Base-by-base conservation (phyloP, 306 rosid genomes). In the Begonia fuchsioides region DNA sequence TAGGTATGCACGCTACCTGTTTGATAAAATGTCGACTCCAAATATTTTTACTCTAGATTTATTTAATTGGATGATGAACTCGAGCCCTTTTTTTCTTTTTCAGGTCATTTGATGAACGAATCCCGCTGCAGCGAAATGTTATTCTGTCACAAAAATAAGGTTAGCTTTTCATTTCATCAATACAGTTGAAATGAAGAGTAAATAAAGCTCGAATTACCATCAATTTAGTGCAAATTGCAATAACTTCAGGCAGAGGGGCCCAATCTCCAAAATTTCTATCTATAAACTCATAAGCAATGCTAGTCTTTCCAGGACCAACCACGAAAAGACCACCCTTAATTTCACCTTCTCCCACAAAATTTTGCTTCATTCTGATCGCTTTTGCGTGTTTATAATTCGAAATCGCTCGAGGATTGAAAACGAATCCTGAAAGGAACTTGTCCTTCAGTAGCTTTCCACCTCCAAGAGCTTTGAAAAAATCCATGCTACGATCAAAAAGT, bases 201-300 rank as follows among this genome's bases (percentile, higher is more conserved):
- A 41, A n/a, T 41, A 13, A 41, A 43, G 62, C 12, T 55, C 59
- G 5, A 39, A 8, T 68, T 75, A 83, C 86, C 86, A 73, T 77
- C 70, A 87, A 38, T 52, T 73, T 79, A 35, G 68, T 68, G 55
- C 93, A 87, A 50, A 80, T 78, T 44, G 80, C 83, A 16, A 78
- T 71, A 54, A 83, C 79, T 87, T 87, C 96, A 59, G 83, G 74
- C 32, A 60, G 5, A 39, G 96, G 96, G 13, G 94, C 83, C 94
- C 96, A 83, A 66, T 87, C 94, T 38, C 96, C 96, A 39, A 87
- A 87, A 56, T 87, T 87, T 53, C 94, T 78, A 74, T 80, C 94
- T 17, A 83, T 76, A 66, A 87, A 87, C 77, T 83, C 86, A 61
- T 83, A 87, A 43, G 93, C 88, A 47, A 87, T 69, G 55, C 96